These are phyloP conservation scores for Termitomyces titanicus DNA, from an alignment of 768 basidiomycete genomes.

Conservation along the genomic window DNA sequence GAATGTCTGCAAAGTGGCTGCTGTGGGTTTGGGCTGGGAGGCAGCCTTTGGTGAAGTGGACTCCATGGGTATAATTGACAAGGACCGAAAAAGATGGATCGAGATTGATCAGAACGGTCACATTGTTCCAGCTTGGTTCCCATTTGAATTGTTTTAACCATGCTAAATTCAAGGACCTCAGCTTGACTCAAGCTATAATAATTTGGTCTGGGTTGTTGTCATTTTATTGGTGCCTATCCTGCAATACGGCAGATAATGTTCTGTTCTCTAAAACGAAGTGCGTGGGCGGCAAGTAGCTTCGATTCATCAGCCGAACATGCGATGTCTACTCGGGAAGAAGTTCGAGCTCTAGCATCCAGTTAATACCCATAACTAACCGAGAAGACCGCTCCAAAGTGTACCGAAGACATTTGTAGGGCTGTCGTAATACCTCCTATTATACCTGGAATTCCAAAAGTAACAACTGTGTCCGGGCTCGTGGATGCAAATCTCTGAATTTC, in stretches of 20 bases:
- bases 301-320: not conserved
- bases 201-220: not conserved
- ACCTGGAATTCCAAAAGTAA: too few relatives aligned
- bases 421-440: too few relatives aligned
- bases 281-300: not conserved
- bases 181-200: not conserved
- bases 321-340: too few relatives aligned
- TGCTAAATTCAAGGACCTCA: too few relatives aligned
- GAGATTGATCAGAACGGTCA: constrained; percentile 60
- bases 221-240: not conserved
- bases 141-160: constrained; percentile 49
- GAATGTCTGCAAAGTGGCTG: constrained; percentile 54
- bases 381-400: too few relatives aligned
- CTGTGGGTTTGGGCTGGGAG: constrained; percentile 62
- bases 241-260: too few relatives aligned
- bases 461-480: too few relatives aligned
- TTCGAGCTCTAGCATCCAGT: too few relatives aligned
- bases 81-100: constrained; percentile 49
- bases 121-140: constrained; percentile 54
- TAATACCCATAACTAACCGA: too few relatives aligned
- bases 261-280: not conserved
- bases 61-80: constrained; percentile 42
- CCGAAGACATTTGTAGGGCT: too few relatives aligned
- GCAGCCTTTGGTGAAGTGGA: constrained; percentile 55
- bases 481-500: too few relatives aligned